phyloP scores from a whole-genome alignment of 2,329 filamentous ascomycete species.

The Ciborinia camelliae region DNA sequence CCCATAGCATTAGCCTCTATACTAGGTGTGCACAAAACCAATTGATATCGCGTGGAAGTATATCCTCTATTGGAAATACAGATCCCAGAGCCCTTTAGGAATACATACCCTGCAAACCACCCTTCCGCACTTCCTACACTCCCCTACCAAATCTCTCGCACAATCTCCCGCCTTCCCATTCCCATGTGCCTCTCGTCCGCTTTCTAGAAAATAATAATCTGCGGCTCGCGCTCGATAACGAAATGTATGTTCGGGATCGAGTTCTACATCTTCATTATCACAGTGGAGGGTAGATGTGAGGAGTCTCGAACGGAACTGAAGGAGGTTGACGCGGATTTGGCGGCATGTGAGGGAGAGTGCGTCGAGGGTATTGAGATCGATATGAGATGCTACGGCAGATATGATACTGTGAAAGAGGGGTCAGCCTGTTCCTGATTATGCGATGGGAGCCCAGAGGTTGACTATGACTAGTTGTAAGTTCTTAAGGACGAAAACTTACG shows the following conservation, averaged over 20 bases:
- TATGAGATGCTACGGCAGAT: constrained; percentile 66
- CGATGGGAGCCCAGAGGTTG: constrained; percentile 16
- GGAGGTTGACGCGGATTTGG: constrained; percentile 70
- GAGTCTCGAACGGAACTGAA: constrained; percentile 74
- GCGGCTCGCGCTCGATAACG: constrained; percentile 56
- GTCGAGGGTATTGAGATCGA: constrained; percentile 86
- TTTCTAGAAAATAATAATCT: constrained; percentile 59
- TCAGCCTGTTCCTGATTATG: constrained; percentile 8
- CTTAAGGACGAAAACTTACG: constrained; percentile 56
- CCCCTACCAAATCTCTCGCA: constrained; percentile 80
- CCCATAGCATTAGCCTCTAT: constrained; percentile 13
- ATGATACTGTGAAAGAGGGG: constrained; percentile 58
- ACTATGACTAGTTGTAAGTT: constrained; percentile 34
- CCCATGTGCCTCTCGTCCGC: constrained; percentile 44
- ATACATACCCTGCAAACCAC: constrained; percentile 75
- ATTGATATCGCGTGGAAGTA: background rate
- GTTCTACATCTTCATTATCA: constrained; percentile 61
- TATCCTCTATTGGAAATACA: constrained; percentile 37
- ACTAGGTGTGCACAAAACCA: background rate
- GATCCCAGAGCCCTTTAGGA: background rate
- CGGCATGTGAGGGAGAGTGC: constrained; percentile 79
- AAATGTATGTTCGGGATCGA: constrained; percentile 54
- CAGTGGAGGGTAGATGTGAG: constrained; percentile 76
- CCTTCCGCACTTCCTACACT: constrained; percentile 73
- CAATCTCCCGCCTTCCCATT: constrained; percentile 73